Conservation (phyloP, 345 rosid species). For the Murraya paniculata region DNA sequence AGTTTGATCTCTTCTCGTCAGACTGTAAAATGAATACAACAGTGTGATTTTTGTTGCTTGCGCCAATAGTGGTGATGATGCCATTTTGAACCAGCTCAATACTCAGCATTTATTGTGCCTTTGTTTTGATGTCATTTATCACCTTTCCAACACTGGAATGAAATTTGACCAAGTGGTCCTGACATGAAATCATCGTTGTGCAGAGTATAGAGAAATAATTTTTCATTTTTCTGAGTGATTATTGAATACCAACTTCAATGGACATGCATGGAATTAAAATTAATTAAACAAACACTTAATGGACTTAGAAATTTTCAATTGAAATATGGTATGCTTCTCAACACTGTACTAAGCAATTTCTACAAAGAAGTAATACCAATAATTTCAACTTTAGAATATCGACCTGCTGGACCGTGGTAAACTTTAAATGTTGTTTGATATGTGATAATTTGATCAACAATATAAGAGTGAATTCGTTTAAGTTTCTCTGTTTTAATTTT, state of each 20-base stretch:
- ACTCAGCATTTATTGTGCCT: neutral
- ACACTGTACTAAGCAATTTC: neutral
- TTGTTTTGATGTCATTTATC: neutral
- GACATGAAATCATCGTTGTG: neutral
- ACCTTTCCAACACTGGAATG: neutral
- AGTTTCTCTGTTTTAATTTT: constrained; percentile 11
- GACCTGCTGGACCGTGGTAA: neutral
- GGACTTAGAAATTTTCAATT: neutral
- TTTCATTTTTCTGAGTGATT: neutral
- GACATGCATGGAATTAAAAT: neutral
- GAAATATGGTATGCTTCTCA: neutral
- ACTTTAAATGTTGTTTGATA: neutral
- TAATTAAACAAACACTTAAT: neutral
- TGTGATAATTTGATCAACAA: constrained; percentile 11
- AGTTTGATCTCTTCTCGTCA: neutral
- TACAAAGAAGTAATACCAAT: neutral
- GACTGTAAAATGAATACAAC: neutral
- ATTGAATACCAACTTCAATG: neutral
- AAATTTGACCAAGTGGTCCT: neutral
- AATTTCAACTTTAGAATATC: neutral
- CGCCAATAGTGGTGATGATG: neutral
- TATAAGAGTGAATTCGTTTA: constrained; percentile 1
- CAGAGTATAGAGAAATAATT: neutral
- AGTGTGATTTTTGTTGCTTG: neutral
- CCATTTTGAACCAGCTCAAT: neutral